Percentiles rank a stretch among this genome's conserved stretches.
Conservation (phyloP, 2,329 filamentous ascomycete genomes). For the Alternaria consortialis region DNA sequence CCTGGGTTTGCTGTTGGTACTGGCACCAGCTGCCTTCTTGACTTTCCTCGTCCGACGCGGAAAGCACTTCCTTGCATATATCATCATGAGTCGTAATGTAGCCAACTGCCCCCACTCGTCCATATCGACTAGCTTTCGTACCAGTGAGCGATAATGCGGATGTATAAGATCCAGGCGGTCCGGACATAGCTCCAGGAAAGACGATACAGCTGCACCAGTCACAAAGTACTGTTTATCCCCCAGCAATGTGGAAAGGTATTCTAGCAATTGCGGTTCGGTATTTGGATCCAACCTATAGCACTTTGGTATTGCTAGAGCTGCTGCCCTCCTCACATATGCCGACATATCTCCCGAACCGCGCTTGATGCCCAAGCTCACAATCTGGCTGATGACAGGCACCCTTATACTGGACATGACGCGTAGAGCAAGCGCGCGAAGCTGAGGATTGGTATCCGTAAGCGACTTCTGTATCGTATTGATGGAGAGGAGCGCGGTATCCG, state of each 20-base stretch:
- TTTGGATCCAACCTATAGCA: constrained; percentile 90
- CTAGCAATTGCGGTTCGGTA: constrained; percentile 83
- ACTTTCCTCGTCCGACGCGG: constrained; percentile 71
- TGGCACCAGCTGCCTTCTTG: constrained; percentile 59
- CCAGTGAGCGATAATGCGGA: constrained; percentile 82
- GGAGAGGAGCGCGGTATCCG: constrained; percentile 91
- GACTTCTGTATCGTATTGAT: constrained; percentile 99
- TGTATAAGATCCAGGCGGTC: constrained; percentile 89
- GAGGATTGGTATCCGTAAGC: constrained; percentile 88
- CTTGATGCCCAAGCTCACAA: constrained; percentile 94
- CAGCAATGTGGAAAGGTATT: constrained; percentile 79
- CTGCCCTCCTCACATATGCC: constrained; percentile 89
- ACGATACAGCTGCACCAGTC: constrained; percentile 88
- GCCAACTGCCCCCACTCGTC: constrained; percentile 97
- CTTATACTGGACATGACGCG: constrained; percentile 97
- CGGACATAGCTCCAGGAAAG: constrained; percentile 89
- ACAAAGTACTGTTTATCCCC: constrained; percentile 96
- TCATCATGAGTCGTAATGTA: constrained; percentile 79
- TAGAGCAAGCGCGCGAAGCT: constrained; percentile 88
- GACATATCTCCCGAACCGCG: constrained; percentile 94
- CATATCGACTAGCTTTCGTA: constrained; percentile 96
- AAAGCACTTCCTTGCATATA: constrained; percentile 89
- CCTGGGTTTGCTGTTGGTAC: constrained; percentile 46
- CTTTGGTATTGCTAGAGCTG: constrained; percentile 92
- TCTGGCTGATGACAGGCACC: constrained; percentile 98